These are phyloP conservation scores for Oryza longistaminata DNA, from an alignment of 176 grass and related monocot genomes.

Conservation along the genomic window DNA sequence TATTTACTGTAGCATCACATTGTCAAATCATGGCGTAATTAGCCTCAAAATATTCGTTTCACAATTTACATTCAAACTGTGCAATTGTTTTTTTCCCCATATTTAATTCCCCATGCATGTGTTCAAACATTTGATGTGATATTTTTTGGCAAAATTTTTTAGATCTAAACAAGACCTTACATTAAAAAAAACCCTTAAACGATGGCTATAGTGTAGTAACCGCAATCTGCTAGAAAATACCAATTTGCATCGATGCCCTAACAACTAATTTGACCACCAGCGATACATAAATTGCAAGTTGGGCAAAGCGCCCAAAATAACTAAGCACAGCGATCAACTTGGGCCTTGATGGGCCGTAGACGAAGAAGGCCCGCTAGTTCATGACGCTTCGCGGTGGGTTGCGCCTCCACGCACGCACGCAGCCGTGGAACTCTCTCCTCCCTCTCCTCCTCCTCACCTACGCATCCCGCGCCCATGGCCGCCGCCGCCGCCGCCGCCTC, in stretches of 20 bases:
- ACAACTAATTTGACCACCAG: background rate
- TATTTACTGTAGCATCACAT: no score
- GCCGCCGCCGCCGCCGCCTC: background rate
- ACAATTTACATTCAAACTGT: no score
- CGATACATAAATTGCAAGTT: background rate
- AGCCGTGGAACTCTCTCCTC: slow-evolving; percentile 3
- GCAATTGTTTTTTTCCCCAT: no score
- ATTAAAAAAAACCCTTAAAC: background rate
- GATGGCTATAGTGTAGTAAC: background rate
- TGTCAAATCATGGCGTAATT: no score
- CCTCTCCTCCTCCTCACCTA: background rate
- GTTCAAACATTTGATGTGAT: no score
- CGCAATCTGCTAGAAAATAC: background rate
- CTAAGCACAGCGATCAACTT: background rate
- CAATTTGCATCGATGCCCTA: background rate
- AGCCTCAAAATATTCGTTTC: no score
- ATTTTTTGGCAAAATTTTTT: no score
- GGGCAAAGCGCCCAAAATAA: background rate
- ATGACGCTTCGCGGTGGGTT: slow-evolving; percentile 32
- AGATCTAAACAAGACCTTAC: no score
- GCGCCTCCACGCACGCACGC: slow-evolving; percentile 35
- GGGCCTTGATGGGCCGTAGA: background rate
- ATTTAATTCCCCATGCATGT: no score
- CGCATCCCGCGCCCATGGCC: slow-evolving; percentile 27
- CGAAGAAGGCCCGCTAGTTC: background rate